Conservation (phyloP, 192 early-diverging fungal genomes). For the Backusella sp. region DNA sequence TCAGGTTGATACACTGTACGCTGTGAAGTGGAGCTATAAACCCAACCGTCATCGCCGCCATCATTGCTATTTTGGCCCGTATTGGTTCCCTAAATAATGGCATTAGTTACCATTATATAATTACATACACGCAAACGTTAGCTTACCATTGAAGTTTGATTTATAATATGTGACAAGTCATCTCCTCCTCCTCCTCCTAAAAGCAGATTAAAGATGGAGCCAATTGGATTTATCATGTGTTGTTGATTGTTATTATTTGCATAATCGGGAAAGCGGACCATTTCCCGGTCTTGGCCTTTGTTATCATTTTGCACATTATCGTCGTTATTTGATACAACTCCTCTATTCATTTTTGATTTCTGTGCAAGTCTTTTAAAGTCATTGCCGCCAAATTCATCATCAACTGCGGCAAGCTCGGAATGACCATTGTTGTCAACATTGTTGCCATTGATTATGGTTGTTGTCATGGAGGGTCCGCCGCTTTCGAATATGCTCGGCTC, state of each 20-base stretch:
- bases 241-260: not conserved
- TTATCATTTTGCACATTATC: not conserved
- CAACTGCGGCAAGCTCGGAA: not conserved
- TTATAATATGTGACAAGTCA: not conserved
- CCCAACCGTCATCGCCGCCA: not conserved
- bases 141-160: conserved; percentile 5
- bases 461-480: not conserved
- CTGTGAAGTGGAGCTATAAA: not conserved
- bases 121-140: not conserved
- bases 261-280: not conserved
- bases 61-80: not conserved
- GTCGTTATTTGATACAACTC: not conserved
- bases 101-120: not conserved
- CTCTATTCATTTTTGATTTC: conserved; percentile 7
- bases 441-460: not conserved
- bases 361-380: conserved; percentile 9
- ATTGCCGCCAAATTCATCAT: not conserved
- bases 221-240: not conserved
- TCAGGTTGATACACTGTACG: conserved; percentile 3
- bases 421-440: not conserved
- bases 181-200: not conserved
- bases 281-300: not conserved
- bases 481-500: not conserved
- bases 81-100: not conserved
- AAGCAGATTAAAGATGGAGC: not conserved